phyloP scores from a whole-genome alignment of 768 basidiomycete genomes.

The Boletus subparvulus region DNA sequence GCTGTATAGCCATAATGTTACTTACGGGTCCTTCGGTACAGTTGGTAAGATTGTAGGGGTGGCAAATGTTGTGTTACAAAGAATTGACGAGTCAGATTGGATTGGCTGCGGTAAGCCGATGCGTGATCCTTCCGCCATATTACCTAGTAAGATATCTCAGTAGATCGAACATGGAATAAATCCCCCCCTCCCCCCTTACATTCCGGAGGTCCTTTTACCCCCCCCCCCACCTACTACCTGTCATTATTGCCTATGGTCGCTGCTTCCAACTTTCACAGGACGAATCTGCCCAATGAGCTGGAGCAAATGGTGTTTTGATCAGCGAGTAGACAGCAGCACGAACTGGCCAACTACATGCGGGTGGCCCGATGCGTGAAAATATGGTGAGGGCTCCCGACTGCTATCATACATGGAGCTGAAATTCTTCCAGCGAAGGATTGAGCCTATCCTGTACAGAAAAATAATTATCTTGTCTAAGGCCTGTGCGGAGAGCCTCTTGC shows the following conservation, averaged over 20 bases:
- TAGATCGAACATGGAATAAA: too few relatives aligned
- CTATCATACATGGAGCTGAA: neutral
- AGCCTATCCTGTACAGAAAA: neutral
- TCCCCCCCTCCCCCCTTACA: neutral
- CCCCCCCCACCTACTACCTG: neutral
- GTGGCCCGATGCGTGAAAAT: neutral
- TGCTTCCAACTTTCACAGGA: neutral
- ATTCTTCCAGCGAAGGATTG: neutral
- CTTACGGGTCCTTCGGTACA: too few relatives aligned
- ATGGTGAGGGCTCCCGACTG: neutral
- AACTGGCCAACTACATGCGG: neutral
- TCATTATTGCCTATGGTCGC: neutral
- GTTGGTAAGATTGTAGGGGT: too few relatives aligned
- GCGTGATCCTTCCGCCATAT: too few relatives aligned
- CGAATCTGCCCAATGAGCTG: neutral
- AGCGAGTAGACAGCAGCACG: neutral
- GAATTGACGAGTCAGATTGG: too few relatives aligned
- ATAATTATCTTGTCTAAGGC: neutral
- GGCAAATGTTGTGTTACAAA: too few relatives aligned
- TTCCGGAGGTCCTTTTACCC: neutral
- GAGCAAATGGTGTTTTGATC: neutral
- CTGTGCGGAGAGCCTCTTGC: neutral
- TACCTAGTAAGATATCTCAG: too few relatives aligned
- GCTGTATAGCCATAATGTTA: too few relatives aligned
- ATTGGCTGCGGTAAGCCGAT: too few relatives aligned